phyloP scores from a whole-genome alignment of 1,284 basidiomycete genomes.

The Rhodotorula sp. region DNA sequence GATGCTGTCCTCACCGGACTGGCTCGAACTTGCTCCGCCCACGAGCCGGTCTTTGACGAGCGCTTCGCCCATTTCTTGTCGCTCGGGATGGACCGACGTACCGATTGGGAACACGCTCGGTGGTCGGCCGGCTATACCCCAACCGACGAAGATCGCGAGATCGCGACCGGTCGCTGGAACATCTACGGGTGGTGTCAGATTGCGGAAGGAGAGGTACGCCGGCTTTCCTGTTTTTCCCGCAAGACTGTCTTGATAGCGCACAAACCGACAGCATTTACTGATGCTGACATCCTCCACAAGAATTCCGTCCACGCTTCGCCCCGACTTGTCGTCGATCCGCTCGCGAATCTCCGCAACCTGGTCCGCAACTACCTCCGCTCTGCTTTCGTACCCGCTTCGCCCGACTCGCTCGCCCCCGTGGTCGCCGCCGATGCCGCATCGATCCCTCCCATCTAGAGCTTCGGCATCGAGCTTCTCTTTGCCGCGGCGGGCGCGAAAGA shows the following conservation, averaged over 20 bases:
- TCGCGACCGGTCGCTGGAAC: slow-evolving; percentile 35
- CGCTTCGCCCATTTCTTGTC: slow-evolving; percentile 19
- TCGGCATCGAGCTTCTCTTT: slow-evolving; percentile 42
- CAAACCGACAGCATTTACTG: neutral
- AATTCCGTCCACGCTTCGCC: neutral
- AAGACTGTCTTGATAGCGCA: neutral
- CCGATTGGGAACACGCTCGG: slow-evolving; percentile 43
- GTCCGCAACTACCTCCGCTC: slow-evolving; percentile 1
- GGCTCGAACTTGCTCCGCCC: slow-evolving; percentile 20
- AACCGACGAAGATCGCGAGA: slow-evolving; percentile 4
- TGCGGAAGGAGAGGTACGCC: slow-evolving; percentile 35
- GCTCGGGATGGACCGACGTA: slow-evolving; percentile 25
- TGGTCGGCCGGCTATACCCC: slow-evolving; percentile 21
- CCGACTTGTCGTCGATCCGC: neutral
- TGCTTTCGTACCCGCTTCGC: neutral
- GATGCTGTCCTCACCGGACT: neutral
- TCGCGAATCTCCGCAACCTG: neutral
- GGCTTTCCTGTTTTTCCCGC: neutral
- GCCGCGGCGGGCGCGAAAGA: slow-evolving; percentile 22
- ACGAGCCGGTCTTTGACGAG: slow-evolving; percentile 25
- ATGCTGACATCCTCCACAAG: slow-evolving; percentile 1
- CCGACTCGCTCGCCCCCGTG: neutral
- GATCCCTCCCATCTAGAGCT: slow-evolving; percentile 26
- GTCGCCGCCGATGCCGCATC: neutral
- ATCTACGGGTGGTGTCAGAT: slow-evolving; percentile 38